Evolutionary conservation across 441 rosid species (phyloP).

Genomic region (Kokia cookei): DNA sequence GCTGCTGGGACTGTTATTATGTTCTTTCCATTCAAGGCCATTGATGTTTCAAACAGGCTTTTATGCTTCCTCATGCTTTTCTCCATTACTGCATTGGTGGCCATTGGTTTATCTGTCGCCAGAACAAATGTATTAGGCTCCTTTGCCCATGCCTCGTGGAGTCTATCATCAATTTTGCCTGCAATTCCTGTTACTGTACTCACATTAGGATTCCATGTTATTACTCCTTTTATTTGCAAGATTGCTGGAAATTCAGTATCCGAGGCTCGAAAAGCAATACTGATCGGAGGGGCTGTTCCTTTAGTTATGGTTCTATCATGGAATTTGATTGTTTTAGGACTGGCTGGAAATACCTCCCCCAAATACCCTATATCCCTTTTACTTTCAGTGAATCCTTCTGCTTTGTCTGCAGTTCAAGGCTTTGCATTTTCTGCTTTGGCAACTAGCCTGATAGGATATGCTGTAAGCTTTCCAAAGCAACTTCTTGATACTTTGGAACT

Average conservation of each 20-base stretch:
- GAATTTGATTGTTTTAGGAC: slow-evolving; percentile 89
- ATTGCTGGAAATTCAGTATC: slow-evolving; percentile 59
- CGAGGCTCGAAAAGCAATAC: slow-evolving; percentile 65
- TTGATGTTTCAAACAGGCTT: slow-evolving; percentile 57
- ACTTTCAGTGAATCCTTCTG: slow-evolving; percentile 81
- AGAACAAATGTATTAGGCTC: slow-evolving; percentile 60
- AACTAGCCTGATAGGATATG: slow-evolving; percentile 83
- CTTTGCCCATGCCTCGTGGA: slow-evolving; percentile 60
- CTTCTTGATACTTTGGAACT: slow-evolving; percentile 63
- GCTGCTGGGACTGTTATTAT: slow-evolving; percentile 44
- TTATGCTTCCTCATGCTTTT: slow-evolving; percentile 71
- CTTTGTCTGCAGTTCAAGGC: slow-evolving; percentile 79
- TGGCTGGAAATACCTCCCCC: slow-evolving; percentile 44
- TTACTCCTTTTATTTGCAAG: slow-evolving; percentile 85
- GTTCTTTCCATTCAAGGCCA: slow-evolving; percentile 59
- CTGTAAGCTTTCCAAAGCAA: slow-evolving; percentile 86
- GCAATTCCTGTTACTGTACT: slow-evolving; percentile 87
- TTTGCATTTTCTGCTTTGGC: slow-evolving; percentile 88
- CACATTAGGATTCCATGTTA: slow-evolving; percentile 87
- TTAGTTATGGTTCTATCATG: slow-evolving; percentile 78
- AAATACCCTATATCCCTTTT: slow-evolving; percentile 71
- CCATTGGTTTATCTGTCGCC: slow-evolving; percentile 64
- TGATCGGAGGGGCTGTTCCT: slow-evolving; percentile 70
- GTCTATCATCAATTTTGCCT: slow-evolving; percentile 55
- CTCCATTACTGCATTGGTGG: slow-evolving; percentile 66